Evolutionary conservation across 306 rosid genomes (phyloP), one percentile per base, ranked within the genome.

Genomic region (Arachis hypogaea): DNA sequence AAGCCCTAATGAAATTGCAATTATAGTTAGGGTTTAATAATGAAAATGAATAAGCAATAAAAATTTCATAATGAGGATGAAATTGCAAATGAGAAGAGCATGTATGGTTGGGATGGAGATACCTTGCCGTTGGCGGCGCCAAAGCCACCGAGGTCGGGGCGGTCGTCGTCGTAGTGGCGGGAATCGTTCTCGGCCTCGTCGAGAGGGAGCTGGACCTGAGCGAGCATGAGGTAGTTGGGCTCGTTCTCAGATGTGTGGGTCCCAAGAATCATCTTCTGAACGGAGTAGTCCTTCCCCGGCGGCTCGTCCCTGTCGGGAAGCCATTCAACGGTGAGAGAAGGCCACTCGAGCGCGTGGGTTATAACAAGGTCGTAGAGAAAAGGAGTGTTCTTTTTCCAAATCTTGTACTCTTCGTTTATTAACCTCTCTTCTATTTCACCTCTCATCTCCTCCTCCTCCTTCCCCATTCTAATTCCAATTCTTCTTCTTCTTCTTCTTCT

Each of bases 271-370:
- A 95, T 81, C 86, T 95, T 95, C 83, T 95, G 98, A 5, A 95
- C 85, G 1, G 98, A 95, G 59, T 90, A 88, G n/a, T 95, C 99
- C 83, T 92, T 95, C 12, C 99, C 99, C 0, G 97, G 81, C 4
- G 99, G 99, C 73, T 95, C 98, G 2, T 88, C 90, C 5, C 96
- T 86, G 62, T 92, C 97, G 0, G 99, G 97, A 22, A 95, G 85
- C 98, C 99, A 95, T 59, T 95, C 97, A 41, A 95, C 98, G 44
- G 99, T 95, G 74, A 95, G 98, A 0, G 99, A 92, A 7, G 99
- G 99, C 98, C 99, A 95, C 66, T 92, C 99, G 9, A 95, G 85
- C n/a, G 99, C 99, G 65, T 95, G 98, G 3, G 99, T 95, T 3
- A 95, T 90, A 16, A 95, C 91, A 54, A 95, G 88, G 85, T 95